These are phyloP conservation scores for Articulospora tetracladia DNA, from an alignment of 495 filamentous ascomycete genomes.

Conservation along the genomic window DNA sequence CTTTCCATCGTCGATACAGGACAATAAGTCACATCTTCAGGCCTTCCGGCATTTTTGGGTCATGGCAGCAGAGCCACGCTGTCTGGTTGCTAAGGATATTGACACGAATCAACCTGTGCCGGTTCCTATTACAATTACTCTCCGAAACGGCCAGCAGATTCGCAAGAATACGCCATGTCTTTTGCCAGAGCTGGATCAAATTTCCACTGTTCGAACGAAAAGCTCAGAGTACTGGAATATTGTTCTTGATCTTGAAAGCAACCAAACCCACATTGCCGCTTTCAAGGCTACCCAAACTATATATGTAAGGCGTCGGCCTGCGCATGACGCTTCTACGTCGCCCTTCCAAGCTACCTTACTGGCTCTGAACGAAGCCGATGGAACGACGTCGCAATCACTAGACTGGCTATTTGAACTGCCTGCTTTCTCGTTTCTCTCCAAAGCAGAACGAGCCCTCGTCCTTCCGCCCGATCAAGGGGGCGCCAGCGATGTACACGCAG, in stretches of 20 bases:
- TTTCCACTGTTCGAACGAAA: slow-evolving; percentile 62
- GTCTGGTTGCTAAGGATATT: slow-evolving; percentile 79
- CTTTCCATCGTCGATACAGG: slow-evolving; percentile 81
- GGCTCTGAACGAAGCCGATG: slow-evolving; percentile 51
- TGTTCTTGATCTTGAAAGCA: slow-evolving; percentile 68
- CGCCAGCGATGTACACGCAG: slow-evolving; percentile 42
- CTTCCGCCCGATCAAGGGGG: slow-evolving; percentile 54
- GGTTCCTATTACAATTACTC: slow-evolving; percentile 60
- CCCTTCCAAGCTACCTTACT: slow-evolving; percentile 73
- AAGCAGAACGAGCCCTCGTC: slow-evolving; percentile 72
- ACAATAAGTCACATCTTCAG: slow-evolving; percentile 92
- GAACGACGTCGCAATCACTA: slow-evolving; percentile 42
- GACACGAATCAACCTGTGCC: slow-evolving; percentile 74
- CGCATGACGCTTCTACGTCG: slow-evolving; percentile 59
- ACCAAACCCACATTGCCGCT: slow-evolving; percentile 59
- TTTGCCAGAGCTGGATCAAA: slow-evolving; percentile 70
- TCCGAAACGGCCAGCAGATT: slow-evolving; percentile 40
- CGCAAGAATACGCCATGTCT: slow-evolving; percentile 66
- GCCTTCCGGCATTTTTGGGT: slow-evolving; percentile 98
- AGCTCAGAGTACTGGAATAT: slow-evolving; percentile 82
- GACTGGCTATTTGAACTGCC: slow-evolving; percentile 75
- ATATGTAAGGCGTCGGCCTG: slow-evolving; percentile 75
- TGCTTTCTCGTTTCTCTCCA: slow-evolving; percentile 61
- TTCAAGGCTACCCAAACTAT: slow-evolving; percentile 76
- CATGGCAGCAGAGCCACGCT: slow-evolving; percentile 84